Conservation (phyloP, 768 basidiomycete genomes). For the Mycena venus region DNA sequence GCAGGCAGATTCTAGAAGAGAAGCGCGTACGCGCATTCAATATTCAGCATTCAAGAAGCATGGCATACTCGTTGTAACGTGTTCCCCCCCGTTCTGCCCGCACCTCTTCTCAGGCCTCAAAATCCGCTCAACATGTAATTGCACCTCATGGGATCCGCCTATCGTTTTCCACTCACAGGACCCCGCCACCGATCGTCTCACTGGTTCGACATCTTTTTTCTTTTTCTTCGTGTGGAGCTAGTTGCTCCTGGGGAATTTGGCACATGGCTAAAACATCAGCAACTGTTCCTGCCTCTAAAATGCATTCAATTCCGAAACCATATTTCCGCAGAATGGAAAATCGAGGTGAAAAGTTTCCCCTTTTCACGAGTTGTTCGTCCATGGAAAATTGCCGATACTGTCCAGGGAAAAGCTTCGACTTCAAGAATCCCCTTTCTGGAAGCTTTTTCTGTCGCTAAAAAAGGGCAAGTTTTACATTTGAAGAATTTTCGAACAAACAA, state of each 20-base stretch:
- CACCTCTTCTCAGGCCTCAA: no score
- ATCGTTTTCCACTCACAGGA: no score
- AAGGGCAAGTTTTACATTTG: background rate
- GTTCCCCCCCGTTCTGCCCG: no score
- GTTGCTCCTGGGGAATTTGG: no score
- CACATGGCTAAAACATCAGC: no score
- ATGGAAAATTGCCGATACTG: background rate
- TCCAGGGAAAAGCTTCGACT: background rate
- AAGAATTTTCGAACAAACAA: background rate
- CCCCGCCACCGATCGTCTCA: background rate
- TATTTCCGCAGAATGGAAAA: background rate
- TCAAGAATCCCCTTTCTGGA: background rate
- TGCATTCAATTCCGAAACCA: background rate
- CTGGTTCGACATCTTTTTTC: background rate
- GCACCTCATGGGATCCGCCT: no score
- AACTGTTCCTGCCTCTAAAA: background rate
- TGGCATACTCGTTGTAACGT: no score
- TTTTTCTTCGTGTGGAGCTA: background rate
- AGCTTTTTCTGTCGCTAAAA: background rate
- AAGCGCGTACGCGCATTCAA: no score
- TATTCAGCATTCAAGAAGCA: no score
- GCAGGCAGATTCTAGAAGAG: no score
- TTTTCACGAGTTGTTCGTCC: background rate
- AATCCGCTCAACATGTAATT: no score
- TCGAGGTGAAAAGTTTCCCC: background rate